These are phyloP conservation scores for Neurospora tetrasperma DNA, from an alignment of 495 filamentous ascomycete species.

Conservation along the genomic window DNA sequence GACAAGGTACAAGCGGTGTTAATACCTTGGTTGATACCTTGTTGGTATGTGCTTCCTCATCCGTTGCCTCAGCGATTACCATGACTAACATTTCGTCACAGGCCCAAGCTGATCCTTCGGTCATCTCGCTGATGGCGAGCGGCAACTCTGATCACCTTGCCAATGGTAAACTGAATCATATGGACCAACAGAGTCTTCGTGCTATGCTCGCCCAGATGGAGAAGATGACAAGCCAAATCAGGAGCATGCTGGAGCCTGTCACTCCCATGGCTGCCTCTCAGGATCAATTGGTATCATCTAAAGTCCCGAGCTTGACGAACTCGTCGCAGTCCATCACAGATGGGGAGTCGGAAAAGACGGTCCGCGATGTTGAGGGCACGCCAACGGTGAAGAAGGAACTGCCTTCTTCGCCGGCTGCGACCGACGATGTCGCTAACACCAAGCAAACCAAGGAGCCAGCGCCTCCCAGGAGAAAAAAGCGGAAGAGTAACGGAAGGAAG, in stretches of 20 bases:
- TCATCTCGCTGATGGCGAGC: constrained; percentile 27
- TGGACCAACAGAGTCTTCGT: constrained; percentile 25
- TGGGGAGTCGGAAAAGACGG: neutral
- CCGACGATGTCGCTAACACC: constrained; percentile 16
- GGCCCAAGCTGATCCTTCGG: constrained; percentile 14
- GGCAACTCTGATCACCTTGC: constrained; percentile 21
- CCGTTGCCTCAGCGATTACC: constrained; percentile 1
- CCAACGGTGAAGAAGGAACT: constrained; percentile 9
- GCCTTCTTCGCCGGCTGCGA: constrained; percentile 16
- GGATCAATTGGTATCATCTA: neutral
- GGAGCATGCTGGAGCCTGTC: constrained; percentile 5
- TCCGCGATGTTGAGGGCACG: neutral
- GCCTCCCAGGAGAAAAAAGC: neutral
- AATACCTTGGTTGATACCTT: constrained; percentile 31
- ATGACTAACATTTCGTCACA: constrained; percentile 2
- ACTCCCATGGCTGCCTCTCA: neutral
- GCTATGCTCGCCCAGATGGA: constrained; percentile 27
- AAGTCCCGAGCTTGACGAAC: neutral
- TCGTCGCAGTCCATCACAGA: neutral
- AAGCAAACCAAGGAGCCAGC: constrained; percentile 11
- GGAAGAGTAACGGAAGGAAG: neutral
- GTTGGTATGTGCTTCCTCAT: constrained; percentile 28
- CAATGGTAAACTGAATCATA: constrained; percentile 12
- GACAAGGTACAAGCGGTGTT: constrained; percentile 18
- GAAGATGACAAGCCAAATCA: constrained; percentile 6